Evolutionary conservation across 2,329 filamentous ascomycete genomes (phyloP).

Genomic region (Xylaria sp.): DNA sequence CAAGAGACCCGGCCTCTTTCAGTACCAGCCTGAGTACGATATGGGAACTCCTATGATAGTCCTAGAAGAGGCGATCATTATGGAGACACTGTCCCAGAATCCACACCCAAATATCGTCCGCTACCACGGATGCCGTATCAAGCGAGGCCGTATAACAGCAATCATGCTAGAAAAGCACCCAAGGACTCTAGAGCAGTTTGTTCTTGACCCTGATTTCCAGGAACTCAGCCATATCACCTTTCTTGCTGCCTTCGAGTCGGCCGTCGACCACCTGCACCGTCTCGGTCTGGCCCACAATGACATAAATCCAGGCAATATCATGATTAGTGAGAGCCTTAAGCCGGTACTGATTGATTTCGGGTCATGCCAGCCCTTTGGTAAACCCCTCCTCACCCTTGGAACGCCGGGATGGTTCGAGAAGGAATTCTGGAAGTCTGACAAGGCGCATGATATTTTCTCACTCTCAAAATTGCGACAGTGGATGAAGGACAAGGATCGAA

Average conservation of each 20-base stretch:
- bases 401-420: no score
- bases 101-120: slow-evolving; percentile 28
- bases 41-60: no score
- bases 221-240: slow-evolving; percentile 20
- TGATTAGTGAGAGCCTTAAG: slow-evolving; percentile 17
- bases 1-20: no score
- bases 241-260: slow-evolving; percentile 24
- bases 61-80: slow-evolving; percentile 22
- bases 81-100: slow-evolving; percentile 13
- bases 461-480: no score
- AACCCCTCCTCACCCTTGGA: no score
- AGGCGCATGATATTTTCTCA: no score
- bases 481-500: no score
- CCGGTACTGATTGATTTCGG: slow-evolving; percentile 40
- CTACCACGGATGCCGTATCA: slow-evolving; percentile 27
- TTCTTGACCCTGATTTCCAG: slow-evolving; percentile 11
- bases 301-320: slow-evolving; percentile 26
- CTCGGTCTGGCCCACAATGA: slow-evolving; percentile 32
- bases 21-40: no score
- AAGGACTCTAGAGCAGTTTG: slow-evolving; percentile 10
- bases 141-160: slow-evolving; percentile 25
- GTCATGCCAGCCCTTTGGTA: not conserved
- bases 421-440: no score
- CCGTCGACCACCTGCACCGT: slow-evolving; percentile 24
- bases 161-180: slow-evolving; percentile 22